Base-by-base conservation (phyloP, 2,329 filamentous ascomycete genomes). In the Penicillium sp. region DNA sequence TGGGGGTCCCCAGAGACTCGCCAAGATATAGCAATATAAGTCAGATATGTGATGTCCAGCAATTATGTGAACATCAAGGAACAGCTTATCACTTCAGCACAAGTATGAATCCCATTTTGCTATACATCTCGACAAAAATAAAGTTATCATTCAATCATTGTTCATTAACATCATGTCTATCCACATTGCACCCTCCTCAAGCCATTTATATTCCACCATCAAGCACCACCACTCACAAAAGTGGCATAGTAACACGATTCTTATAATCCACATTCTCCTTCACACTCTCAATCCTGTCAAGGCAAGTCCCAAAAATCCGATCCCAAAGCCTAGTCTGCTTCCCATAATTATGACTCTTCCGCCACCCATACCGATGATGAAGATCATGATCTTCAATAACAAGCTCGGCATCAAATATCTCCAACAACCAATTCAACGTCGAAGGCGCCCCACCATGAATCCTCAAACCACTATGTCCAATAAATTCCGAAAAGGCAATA, bases 381-480 rank as follows among this genome's bases (percentile, higher is more conserved):
- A 75, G 52, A 55, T 75, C 73, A 58, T 75, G 73, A 36, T 79
- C 77, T 56, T 79, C 77, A 44, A 78, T 73, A 1, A 75, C 65
- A 11, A 77, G 66, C 19, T 79, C 76, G 16, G 64, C 61, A 23
- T 69, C 64, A 14, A 76, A 60, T 9, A 65, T 46, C 46, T 66
- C 58, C 19, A 78, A 59, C 16, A 78, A 48, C 65, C 68, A 74
- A 8, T 61, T 71, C 34, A 76, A 48, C 0, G 74, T 70, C 2
- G 68, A 69, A 0, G 76, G 72, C 0, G 72, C 68, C 1, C 67
- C 71, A 5, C 68, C 57, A 51, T 73, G 71, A 14, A 79, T 51
- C 1, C 77, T 68, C 13, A 65, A 21, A 1, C 60, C 63, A 45
- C 60, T 63, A 19, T 64, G 63, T 0, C 61, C 63, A 33, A 63